Conservation (phyloP, 2,329 filamentous ascomycete genomes). For the Aspergillus flavus region DNA sequence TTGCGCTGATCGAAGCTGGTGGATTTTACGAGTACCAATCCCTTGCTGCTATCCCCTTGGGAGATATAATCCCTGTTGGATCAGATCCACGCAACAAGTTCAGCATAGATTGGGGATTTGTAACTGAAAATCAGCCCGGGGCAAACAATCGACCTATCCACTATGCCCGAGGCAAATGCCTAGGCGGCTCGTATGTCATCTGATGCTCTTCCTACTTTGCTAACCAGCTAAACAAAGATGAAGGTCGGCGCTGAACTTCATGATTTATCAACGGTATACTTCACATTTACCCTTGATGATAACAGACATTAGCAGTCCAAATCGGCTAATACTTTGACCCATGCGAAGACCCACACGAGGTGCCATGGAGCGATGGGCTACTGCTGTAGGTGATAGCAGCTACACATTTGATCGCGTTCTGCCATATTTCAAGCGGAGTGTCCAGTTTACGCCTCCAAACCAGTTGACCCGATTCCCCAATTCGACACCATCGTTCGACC, state of each 20-base stretch:
- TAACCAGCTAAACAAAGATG: not conserved
- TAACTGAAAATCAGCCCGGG: constrained; percentile 22
- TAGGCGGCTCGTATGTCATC: constrained; percentile 15
- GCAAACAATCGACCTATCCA: constrained; percentile 24
- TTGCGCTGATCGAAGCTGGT: constrained; percentile 35
- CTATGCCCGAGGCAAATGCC: constrained; percentile 20
- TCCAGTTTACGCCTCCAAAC: constrained; percentile 31
- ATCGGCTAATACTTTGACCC: not conserved
- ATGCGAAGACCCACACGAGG: constrained; percentile 14
- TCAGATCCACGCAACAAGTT: constrained; percentile 23
- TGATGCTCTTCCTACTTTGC: not conserved
- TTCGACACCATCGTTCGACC: constrained; percentile 22
- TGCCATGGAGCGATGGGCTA: constrained; percentile 26
- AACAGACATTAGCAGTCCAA: not conserved
- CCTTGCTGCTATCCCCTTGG: constrained; percentile 24
- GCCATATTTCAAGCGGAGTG: constrained; percentile 31
- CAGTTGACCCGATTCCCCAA: constrained; percentile 18
- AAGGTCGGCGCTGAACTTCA: constrained; percentile 26
- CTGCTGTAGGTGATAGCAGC: constrained; percentile 25
- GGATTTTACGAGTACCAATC: constrained; percentile 30
- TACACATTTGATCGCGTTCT: constrained; percentile 30
- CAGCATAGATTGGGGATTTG: constrained; percentile 31
- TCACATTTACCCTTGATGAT: not conserved
- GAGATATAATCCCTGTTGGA: constrained; percentile 22
- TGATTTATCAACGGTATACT: constrained; percentile 26